phyloP scores from a whole-genome alignment of 2,329 filamentous ascomycete genomes.

The Ophiocordyceps camponoti-floridani region DNA sequence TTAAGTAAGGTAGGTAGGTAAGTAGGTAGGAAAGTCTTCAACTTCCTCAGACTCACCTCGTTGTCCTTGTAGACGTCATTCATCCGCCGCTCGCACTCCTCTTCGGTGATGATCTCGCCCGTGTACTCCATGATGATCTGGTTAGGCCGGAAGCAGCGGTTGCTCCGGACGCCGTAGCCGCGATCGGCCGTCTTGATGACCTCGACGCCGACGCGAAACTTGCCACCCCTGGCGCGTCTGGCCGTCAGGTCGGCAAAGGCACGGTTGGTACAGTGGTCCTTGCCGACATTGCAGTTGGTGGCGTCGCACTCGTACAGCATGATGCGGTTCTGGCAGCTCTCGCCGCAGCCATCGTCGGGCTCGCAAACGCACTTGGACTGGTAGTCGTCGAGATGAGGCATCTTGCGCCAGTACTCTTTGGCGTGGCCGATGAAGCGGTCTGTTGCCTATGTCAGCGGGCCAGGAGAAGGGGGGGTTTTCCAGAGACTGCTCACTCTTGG shows the following conservation, averaged over 20 bases:
- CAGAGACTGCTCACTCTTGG: slow-evolving; percentile 50
- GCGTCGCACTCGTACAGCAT: slow-evolving; percentile 97
- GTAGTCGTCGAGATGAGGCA: slow-evolving; percentile 54
- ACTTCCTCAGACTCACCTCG: slow-evolving; percentile 47
- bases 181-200: slow-evolving; percentile 80
- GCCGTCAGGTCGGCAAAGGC: slow-evolving; percentile 66
- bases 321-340: slow-evolving; percentile 82
- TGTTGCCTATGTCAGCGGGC: slow-evolving; percentile 22
- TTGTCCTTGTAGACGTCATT: slow-evolving; percentile 86
- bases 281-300: slow-evolving; percentile 67
- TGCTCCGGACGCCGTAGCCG: slow-evolving; percentile 82
- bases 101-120: slow-evolving; percentile 90
- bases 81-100: slow-evolving; percentile 87
- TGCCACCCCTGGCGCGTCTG: slow-evolving; percentile 60
- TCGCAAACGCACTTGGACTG: slow-evolving; percentile 64
- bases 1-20: too few species aligned
- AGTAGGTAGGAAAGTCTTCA: too few species aligned
- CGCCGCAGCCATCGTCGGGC: slow-evolving; percentile 63
- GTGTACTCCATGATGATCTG: slow-evolving; percentile 99
- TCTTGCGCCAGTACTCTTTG: slow-evolving; percentile 62
- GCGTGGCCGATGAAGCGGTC: slow-evolving; percentile 85
- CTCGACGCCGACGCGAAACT: slow-evolving; percentile 85
- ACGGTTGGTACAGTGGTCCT: slow-evolving; percentile 65
- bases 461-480: slow-evolving; percentile 3
- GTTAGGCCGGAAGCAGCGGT: slow-evolving; percentile 68